Evolutionary conservation across 148 eudicot species (phyloP).

Genomic region (Silene conica): DNA sequence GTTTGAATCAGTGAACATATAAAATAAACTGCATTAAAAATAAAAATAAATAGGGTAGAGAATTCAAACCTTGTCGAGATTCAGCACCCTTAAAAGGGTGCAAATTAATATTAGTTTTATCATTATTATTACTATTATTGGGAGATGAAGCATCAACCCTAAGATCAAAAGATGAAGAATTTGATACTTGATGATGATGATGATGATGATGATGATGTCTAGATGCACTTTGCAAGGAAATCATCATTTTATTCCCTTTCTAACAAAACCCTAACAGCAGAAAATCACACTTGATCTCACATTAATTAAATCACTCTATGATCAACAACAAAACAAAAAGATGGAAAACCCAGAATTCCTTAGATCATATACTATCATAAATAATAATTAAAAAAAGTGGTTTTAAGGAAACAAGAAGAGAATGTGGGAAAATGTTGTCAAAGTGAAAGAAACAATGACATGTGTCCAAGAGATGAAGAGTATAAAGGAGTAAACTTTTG

Average conservation of each 20-base stretch:
- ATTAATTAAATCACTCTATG: slow-evolving; percentile 1
- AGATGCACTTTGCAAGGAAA: slow-evolving; percentile 60
- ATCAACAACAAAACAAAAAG: not conserved
- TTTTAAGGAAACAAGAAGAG: slow-evolving; percentile 1
- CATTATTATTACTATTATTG: no score
- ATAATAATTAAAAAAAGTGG: no score
- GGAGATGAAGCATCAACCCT: slow-evolving; percentile 36
- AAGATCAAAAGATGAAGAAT: slow-evolving; percentile 34
- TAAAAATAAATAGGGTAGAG: not conserved
- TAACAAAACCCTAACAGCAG: slow-evolving; percentile 23
- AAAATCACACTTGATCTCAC: slow-evolving; percentile 1
- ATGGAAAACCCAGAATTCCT: not conserved
- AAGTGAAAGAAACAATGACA: not conserved
- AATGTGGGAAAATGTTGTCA: slow-evolving; percentile 5
- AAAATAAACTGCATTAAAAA: not conserved
- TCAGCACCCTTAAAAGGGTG: slow-evolving; percentile 36
- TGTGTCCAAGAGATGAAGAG: not conserved
- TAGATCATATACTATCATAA: not conserved
- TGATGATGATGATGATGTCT: slow-evolving; percentile 31
- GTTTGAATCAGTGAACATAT: not conserved
- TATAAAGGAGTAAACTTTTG: not conserved
- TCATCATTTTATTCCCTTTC: slow-evolving; percentile 29
- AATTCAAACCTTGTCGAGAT: slow-evolving; percentile 41
- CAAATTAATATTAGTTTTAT: slow-evolving; percentile 15
- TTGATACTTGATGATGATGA: not conserved